phyloP scores from a whole-genome alignment of 176 grass and related monocot genomes.

The Rhipidocladum racemiflorum region DNA sequence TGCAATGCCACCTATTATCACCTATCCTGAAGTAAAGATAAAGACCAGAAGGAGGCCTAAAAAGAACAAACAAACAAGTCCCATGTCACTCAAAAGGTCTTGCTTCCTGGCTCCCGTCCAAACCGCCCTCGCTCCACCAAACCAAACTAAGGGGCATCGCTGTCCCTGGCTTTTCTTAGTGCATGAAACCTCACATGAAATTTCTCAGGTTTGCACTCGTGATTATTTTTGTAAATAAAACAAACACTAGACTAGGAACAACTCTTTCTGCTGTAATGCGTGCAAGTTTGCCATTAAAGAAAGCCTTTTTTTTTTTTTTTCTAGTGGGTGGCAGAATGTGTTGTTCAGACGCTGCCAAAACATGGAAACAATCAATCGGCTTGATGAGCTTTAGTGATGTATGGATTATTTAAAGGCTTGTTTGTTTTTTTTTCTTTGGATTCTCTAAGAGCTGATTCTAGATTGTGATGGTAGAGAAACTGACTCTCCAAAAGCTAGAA shows the following conservation, averaged over 20 bases:
- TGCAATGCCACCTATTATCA: constrained; percentile 1
- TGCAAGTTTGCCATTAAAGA: background rate
- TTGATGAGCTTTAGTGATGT: constrained; percentile 12
- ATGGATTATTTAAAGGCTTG: constrained; percentile 35
- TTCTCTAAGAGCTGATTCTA: too few species aligned
- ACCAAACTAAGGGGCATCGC: background rate
- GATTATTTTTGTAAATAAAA: background rate
- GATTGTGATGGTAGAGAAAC: too few species aligned
- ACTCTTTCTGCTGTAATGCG: background rate
- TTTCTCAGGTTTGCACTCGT: background rate
- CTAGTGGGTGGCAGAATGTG: background rate
- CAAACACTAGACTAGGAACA: background rate
- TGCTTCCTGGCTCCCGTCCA: constrained; percentile 20
- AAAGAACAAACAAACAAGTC: constrained; percentile 46
- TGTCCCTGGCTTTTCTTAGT: background rate
- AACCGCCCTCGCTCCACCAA: background rate
- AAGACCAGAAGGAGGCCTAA: constrained; percentile 5
- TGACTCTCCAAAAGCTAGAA: too few species aligned
- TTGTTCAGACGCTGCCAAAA: constrained; percentile 19
- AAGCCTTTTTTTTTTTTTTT: too few species aligned
- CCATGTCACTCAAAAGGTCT: constrained; percentile 26
- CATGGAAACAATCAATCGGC: constrained; percentile 7
- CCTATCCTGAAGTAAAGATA: background rate
- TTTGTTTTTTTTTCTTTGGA: too few species aligned
- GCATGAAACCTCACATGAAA: background rate